phyloP scores from a whole-genome alignment of 129 eudicot species.

The Solidago caesia region DNA sequence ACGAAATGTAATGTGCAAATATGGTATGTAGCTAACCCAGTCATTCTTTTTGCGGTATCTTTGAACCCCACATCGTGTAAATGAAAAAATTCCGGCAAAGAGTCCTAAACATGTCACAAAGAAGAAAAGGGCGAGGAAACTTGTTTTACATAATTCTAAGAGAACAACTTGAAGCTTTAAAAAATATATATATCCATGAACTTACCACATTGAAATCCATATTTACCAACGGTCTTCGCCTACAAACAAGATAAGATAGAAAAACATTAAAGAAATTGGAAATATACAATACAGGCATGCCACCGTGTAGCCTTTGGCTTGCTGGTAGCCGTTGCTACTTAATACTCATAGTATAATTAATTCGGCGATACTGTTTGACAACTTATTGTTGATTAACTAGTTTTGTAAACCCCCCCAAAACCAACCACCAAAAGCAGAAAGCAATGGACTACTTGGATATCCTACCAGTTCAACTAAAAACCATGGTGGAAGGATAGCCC shows the following conservation, averaged over 20 bases:
- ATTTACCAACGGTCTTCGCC: slow-evolving; percentile 59
- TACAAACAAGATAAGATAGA: slow-evolving; percentile 33
- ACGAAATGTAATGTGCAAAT: slow-evolving; percentile 8
- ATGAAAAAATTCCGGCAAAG: slow-evolving; percentile 76
- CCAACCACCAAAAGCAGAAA: no score
- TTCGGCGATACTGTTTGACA: no score
- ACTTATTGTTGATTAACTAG: no score
- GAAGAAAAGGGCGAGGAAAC: background rate
- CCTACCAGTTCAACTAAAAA: no score
- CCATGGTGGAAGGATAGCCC: no score
- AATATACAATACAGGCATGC: background rate
- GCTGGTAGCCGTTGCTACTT: no score
- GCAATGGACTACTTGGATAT: no score
- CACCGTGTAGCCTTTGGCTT: background rate
- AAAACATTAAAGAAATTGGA: slow-evolving; percentile 3
- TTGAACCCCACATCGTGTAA: slow-evolving; percentile 66
- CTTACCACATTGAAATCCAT: slow-evolving; percentile 67
- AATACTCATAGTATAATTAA: no score
- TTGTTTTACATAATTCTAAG: no score
- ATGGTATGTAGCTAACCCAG: slow-evolving; percentile 52
- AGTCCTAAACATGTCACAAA: slow-evolving; percentile 42
- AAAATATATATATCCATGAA: background rate
- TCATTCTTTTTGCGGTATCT: slow-evolving; percentile 69
- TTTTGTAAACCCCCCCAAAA: no score
- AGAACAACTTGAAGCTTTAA: background rate